Evolutionary conservation across 2,329 filamentous ascomycete species (phyloP).

Genomic region (Nothopassalora personata): DNA sequence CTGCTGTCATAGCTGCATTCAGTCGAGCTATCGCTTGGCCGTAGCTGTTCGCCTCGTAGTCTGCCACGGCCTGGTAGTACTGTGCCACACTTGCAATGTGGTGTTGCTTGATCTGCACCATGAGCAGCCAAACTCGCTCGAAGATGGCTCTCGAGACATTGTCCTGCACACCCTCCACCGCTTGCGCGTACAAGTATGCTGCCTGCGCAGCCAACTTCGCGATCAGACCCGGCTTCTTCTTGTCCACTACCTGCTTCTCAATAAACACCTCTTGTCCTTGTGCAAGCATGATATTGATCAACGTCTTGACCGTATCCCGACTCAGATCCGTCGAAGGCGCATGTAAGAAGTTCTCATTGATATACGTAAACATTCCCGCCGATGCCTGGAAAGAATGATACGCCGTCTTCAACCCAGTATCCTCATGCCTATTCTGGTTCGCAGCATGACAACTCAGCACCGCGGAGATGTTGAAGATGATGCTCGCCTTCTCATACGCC

Average conservation of each 20-base stretch:
- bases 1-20: slow-evolving; percentile 70
- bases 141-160: slow-evolving; percentile 88
- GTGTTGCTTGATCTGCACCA: slow-evolving; percentile 76
- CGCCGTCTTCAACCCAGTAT: slow-evolving; percentile 87
- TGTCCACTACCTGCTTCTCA: slow-evolving; percentile 88
- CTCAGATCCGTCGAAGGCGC: slow-evolving; percentile 95
- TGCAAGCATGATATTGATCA: slow-evolving; percentile 88
- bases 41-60: slow-evolving; percentile 82
- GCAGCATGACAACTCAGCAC: slow-evolving; percentile 94
- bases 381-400: slow-evolving; percentile 98
- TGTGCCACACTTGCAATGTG: slow-evolving; percentile 82
- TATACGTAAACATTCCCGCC: slow-evolving; percentile 99
- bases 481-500: slow-evolving; percentile 96
- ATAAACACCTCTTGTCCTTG: slow-evolving; percentile 97
- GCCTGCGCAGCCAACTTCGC: slow-evolving; percentile 92
- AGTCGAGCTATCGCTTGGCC: slow-evolving; percentile 79
- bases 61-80: slow-evolving; percentile 87
- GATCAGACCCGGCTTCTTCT: slow-evolving; percentile 85
- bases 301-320: slow-evolving; percentile 87
- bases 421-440: slow-evolving; percentile 84
- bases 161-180: slow-evolving; percentile 83
- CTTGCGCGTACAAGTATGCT: slow-evolving; percentile 79
- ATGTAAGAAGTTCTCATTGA: slow-evolving; percentile 98
- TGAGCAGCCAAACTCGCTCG: slow-evolving; percentile 84
- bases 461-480: slow-evolving; percentile 98